A percentile compares a stretch with the other conserved stretches of the same genome.
Conservation (phyloP, 768 basidiomycete species). For the Podaxis mareebaensis region DNA sequence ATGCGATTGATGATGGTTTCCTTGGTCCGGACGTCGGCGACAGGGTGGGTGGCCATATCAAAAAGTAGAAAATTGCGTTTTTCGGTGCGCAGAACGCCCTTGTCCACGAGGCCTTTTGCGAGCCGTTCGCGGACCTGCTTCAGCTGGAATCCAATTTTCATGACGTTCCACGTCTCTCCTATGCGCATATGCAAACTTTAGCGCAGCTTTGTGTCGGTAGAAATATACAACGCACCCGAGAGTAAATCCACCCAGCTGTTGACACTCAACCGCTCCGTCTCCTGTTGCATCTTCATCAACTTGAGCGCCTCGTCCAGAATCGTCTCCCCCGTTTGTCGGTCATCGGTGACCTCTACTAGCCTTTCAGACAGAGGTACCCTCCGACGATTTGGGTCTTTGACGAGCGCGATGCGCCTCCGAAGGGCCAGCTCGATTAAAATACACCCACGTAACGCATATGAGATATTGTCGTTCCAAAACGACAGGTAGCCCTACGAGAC, state of each 20-base stretch:
- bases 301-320: constrained; percentile 93
- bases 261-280: constrained; percentile 72
- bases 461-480: constrained; percentile 99
- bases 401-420: constrained; percentile 90
- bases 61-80: constrained; percentile 98
- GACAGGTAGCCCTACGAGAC: constrained; percentile 77
- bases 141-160: constrained; percentile 99
- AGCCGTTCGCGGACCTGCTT: constrained; percentile 98
- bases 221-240: constrained; percentile 62
- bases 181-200: constrained; percentile 2
- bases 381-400: constrained; percentile 77
- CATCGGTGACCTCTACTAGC: constrained; percentile 88
- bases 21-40: constrained; percentile 90
- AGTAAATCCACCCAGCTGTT: constrained; percentile 95
- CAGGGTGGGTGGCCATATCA: constrained; percentile 99
- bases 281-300: constrained; percentile 89
- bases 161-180: constrained; percentile 99
- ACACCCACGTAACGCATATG: constrained; percentile 97
- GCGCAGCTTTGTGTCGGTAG: neutral
- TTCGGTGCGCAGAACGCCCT: constrained; percentile 97
- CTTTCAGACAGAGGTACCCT: constrained; percentile 79
- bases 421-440: constrained; percentile 97
- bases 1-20: constrained; percentile 79
- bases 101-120: constrained; percentile 96
- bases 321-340: constrained; percentile 92